These are phyloP conservation scores for Endocladia muricata DNA, from an alignment of 31 red algal genomes.

Conservation along the genomic window DNA sequence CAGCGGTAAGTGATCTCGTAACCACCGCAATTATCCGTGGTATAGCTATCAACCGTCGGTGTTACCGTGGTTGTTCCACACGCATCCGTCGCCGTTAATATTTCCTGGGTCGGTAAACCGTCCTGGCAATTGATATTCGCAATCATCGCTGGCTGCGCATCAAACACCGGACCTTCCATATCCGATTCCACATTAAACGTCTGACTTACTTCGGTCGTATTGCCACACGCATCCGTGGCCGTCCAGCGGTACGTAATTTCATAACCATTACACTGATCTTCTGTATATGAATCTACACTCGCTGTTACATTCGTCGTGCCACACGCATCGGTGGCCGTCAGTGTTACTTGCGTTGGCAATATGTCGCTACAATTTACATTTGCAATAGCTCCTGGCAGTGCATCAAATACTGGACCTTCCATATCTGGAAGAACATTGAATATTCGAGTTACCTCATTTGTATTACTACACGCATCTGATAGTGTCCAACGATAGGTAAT, in stretches of 20 bases:
- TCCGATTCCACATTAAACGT: neutral
- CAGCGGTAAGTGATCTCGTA: too few relatives aligned
- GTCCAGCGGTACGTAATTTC: too few relatives aligned
- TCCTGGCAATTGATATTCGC: neutral
- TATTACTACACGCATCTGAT: too few relatives aligned
- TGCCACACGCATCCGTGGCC: neutral
- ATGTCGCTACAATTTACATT: too few relatives aligned
- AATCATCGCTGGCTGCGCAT: neutral
- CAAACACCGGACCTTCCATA: neutral
- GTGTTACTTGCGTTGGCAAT: too few relatives aligned
- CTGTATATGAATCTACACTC: constrained; percentile 2
- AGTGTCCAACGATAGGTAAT: too few relatives aligned
- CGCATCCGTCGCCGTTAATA: neutral
- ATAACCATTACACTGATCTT: neutral
- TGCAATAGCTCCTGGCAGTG: too few relatives aligned
- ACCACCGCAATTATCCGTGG: neutral
- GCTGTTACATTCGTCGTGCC: too few relatives aligned
- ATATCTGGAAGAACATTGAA: too few relatives aligned
- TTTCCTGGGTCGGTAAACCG: constrained; percentile 1
- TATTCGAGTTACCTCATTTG: too few relatives aligned
- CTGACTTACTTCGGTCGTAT: neutral
- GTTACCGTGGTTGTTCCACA: neutral
- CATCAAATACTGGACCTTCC: too few relatives aligned
- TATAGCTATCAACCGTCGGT: neutral
- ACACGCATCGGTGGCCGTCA: too few relatives aligned